Base-by-base conservation (phyloP, 2,329 filamentous ascomycete genomes). In the Calonectria henricotiae region DNA sequence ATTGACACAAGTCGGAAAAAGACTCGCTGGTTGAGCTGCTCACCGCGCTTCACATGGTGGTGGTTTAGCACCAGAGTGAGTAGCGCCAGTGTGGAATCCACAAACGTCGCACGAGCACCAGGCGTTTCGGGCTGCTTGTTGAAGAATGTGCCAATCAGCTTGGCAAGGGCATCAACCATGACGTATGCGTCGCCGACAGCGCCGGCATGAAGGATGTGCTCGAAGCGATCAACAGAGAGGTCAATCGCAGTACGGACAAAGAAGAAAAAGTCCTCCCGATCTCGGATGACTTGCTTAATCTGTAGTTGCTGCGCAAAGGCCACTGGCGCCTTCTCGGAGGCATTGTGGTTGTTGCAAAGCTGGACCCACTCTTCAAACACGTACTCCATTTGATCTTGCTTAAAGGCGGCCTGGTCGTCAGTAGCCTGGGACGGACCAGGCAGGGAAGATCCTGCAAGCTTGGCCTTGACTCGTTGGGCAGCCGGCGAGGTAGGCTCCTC, bases 341-440 rank as follows among this genome's bases (percentile, higher is more conserved):
- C 90, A 74, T 92, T 90, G n/a, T 91, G 89, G 76, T 94, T 94
- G 81, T 93, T 93, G 83, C 89, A 92, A 8, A 98, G 88, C 70
- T 92, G 91, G 32, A 96, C 89, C 96, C 96, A 99, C 83, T 99
- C 96, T 49, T 96, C 95, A 78, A 99, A 98, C 23, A 98, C 89
- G 79, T 99, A 98, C 76, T 97, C 94, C 83, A 97, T 90, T 80
- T 98, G 94, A 71, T 97, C 94, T 72, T 91, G 90, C 75, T 91
- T 91, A 37, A 89, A 86, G 44, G 84, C 81, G 44, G 61, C 65
- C 37, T 78, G 75, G 61, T 90, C 87, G 67, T 92, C 89, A 25
- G 88, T 89, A 35, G 81, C 73, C 87, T 71, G 80, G 72, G 79
- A 73, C 8, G 83, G 80, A 43, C 83, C 82, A 3, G 82, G 75